Conservation (phyloP, 106 monocot species). For the Dendrobium chrysotoxum region DNA sequence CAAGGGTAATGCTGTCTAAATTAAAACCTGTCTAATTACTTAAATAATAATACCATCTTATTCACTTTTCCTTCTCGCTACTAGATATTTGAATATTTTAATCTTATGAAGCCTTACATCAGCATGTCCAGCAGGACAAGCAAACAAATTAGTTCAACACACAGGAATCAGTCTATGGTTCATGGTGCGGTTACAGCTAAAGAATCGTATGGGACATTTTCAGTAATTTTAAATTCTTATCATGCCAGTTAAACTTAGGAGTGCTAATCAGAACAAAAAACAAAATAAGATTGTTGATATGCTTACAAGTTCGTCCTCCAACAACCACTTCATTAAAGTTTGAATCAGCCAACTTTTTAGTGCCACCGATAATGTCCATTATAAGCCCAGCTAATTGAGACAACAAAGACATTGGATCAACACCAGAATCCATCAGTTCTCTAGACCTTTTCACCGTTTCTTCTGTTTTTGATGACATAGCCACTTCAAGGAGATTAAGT, state of each 20-base stretch:
- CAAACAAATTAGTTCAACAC: not conserved
- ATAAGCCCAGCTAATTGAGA: slow-evolving; percentile 66
- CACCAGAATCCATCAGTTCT: slow-evolving; percentile 68
- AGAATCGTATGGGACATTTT: not conserved
- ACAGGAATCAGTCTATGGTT: not conserved
- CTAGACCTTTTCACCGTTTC: slow-evolving; percentile 68
- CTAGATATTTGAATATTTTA: not conserved
- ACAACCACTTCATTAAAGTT: slow-evolving; percentile 19
- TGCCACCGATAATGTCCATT: slow-evolving; percentile 70
- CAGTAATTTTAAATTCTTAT: not conserved
- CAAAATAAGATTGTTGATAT: not conserved
- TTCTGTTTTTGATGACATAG: slow-evolving; percentile 62
- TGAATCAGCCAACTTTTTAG: slow-evolving; percentile 24
- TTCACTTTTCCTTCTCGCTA: not conserved
- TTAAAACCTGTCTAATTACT: no score
- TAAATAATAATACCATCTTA: no score
- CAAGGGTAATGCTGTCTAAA: no score
- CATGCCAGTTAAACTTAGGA: not conserved
- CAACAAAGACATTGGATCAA: slow-evolving; percentile 57
- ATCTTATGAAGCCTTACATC: not conserved
- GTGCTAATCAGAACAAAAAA: not conserved
- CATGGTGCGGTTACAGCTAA: not conserved
- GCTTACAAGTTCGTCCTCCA: slow-evolving; percentile 42
- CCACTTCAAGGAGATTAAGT: slow-evolving; percentile 64
- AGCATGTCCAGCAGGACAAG: not conserved